Evolutionary conservation across 768 basidiomycete genomes (phyloP), one percentile per base, ranked within the genome.

Genomic region (Leccinum rimulosum): DNA sequence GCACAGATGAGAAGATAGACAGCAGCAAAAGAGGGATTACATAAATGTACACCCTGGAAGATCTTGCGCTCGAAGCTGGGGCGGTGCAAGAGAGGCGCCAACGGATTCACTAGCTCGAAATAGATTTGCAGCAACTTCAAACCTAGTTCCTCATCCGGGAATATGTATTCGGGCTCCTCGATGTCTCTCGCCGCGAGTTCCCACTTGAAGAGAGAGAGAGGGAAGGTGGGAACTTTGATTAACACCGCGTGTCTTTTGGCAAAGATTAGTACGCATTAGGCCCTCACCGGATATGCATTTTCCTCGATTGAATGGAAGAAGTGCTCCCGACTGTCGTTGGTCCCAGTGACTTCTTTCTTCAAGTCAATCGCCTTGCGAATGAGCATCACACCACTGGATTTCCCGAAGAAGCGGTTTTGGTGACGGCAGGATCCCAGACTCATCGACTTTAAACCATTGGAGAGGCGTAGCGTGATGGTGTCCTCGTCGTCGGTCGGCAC

Each of bases 1-100:
- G 93, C 90, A 66, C 89, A 91, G 0, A 92, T 82, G 1, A 91
- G 77, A 6, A 93, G 75, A 27, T 91, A 80, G 0, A 82, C 80
- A 1, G 80, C 72, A 0, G 79, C 83, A 66, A 94, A 92, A 0
- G 75, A 66, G 1, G 76, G 55, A 56, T 89, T 77, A 1, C 64
- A 70, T 17, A 77, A 68, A 64, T 91, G 84, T 2, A 84, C 64
- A 0, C 80, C 80, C 4, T 81, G 78, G 1, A 62, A 64, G 25
- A 87, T 64, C 17, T 77, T 74, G 25, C 75, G 74, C 40, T 86
- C 79, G 63, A 95, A 92, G 5, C 82, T 82, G 0, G 84, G 85
- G 4, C 85, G 81, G 64, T 94, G 92, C 5, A 96, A 76, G 4
- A 95, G 77, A 1, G 92, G 91, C 0, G 82, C 65, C 55, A 80